Evolutionary conservation across 305 asterid species (phyloP).

Genomic region (Nicotiana rustica): DNA sequence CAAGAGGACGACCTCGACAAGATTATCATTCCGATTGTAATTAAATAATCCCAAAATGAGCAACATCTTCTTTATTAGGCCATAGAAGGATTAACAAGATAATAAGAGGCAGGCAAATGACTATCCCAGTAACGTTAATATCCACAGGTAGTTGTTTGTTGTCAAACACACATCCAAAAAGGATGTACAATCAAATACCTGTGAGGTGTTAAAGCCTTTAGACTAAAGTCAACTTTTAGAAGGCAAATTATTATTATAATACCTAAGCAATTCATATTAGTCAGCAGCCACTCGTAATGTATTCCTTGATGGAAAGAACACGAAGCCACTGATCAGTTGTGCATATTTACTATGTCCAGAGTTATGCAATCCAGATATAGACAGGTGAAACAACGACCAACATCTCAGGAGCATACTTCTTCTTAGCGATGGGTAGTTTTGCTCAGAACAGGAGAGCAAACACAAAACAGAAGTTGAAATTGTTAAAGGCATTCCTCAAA

Average conservation of each 20-base stretch:
- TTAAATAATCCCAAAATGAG: background rate
- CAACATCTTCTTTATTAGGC: background rate
- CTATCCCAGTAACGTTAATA: too few relatives aligned
- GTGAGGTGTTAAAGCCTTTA: background rate
- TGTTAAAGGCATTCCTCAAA: constrained; percentile 86
- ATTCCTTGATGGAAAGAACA: too few relatives aligned
- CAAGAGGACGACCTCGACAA: background rate
- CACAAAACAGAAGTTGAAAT: constrained; percentile 88
- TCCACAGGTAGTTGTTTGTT: too few relatives aligned
- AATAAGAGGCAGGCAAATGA: background rate
- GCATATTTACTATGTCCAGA: too few relatives aligned
- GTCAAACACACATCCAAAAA: too few relatives aligned
- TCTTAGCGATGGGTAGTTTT: constrained; percentile 77
- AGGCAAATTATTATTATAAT: background rate
- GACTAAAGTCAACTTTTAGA: background rate
- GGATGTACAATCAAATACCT: background rate
- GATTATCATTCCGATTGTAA: background rate
- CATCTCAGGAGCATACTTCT: constrained; percentile 80
- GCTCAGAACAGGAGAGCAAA: constrained; percentile 82
- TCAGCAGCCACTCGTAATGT: too few relatives aligned
- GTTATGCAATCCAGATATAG: constrained; percentile 75
- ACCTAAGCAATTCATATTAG: background rate
- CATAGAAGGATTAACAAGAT: background rate
- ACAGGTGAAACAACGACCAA: constrained; percentile 82
- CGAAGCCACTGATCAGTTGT: too few relatives aligned